Percentiles rank a stretch among this genome's conserved stretches.
phyloP scores from a whole-genome alignment of 805 yeast species.

The Saturnispora diversa region DNA sequence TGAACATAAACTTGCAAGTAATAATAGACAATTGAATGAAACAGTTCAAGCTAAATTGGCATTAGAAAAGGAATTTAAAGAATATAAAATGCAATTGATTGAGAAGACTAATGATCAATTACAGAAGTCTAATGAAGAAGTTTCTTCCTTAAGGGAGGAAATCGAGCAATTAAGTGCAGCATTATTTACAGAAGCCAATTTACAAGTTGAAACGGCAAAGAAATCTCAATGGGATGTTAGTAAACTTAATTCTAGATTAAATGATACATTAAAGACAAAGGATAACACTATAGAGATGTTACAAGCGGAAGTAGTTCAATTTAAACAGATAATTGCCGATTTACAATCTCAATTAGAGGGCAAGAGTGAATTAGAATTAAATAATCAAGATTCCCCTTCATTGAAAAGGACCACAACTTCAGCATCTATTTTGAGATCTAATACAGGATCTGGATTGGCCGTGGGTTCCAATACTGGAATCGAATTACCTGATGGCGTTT shows the following conservation, averaged over 20 bases:
- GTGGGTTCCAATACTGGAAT: not conserved
- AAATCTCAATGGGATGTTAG: slow-evolving; percentile 54
- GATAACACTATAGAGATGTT: slow-evolving; percentile 58
- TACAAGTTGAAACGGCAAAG: slow-evolving; percentile 75
- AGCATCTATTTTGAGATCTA: slow-evolving; percentile 9
- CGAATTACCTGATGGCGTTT: slow-evolving; percentile 11
- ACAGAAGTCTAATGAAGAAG: slow-evolving; percentile 32
- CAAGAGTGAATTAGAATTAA: not conserved
- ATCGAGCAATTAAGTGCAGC: slow-evolving; percentile 75
- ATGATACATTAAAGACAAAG: slow-evolving; percentile 54
- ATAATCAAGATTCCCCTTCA: not conserved
- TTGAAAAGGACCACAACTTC: slow-evolving; percentile 10
- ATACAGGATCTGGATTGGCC: too few relatives aligned
- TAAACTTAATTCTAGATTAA: slow-evolving; percentile 48
- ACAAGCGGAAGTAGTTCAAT: slow-evolving; percentile 56
- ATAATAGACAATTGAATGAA: slow-evolving; percentile 28
- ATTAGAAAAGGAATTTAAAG: slow-evolving; percentile 8
- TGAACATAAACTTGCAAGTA: slow-evolving; percentile 22
- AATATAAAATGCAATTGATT: slow-evolving; percentile 5
- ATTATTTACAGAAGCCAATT: slow-evolving; percentile 75
- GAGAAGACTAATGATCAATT: slow-evolving; percentile 7
- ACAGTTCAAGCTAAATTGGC: slow-evolving; percentile 19
- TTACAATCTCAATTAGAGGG: not conserved
- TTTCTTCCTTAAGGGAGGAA: slow-evolving; percentile 54
- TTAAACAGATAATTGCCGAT: slow-evolving; percentile 52